Conservation (phyloP, 2,329 filamentous ascomycete genomes). For the Penicillium sp. region DNA sequence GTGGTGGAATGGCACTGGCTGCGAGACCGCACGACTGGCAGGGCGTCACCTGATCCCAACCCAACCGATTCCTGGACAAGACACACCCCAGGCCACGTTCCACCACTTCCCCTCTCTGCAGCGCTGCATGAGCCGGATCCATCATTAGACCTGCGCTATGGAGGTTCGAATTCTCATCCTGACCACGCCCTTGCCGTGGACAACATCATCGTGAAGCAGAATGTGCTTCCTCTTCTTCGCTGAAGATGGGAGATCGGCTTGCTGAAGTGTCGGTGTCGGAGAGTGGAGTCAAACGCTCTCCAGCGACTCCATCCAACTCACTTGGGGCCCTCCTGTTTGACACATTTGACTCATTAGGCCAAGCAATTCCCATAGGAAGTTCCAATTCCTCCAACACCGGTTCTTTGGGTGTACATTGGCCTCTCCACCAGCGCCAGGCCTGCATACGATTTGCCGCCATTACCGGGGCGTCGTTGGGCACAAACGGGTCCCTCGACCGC, state of each 20-base stretch:
- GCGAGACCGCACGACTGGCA: slow-evolving; percentile 9
- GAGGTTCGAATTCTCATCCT: slow-evolving; percentile 14
- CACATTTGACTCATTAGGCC: slow-evolving; percentile 5
- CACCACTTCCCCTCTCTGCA: slow-evolving; percentile 9
- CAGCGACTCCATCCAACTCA: slow-evolving; percentile 13
- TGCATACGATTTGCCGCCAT: slow-evolving; percentile 30
- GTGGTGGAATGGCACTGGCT: slow-evolving; percentile 12
- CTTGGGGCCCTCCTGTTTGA: slow-evolving; percentile 5
- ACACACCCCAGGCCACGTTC: slow-evolving; percentile 1
- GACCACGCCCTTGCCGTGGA: slow-evolving; percentile 16
- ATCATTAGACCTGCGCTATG: slow-evolving; percentile 4
- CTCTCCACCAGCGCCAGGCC: slow-evolving; percentile 25
- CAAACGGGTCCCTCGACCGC: slow-evolving; percentile 28
- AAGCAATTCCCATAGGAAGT: neutral
- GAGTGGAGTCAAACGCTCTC: slow-evolving; percentile 22
- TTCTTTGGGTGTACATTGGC: slow-evolving; percentile 15
- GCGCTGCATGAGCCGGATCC: slow-evolving; percentile 9
- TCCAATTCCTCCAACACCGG: slow-evolving; percentile 5
- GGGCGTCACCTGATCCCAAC: slow-evolving; percentile 15
- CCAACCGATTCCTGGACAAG: neutral
- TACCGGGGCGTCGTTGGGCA: slow-evolving; percentile 30
- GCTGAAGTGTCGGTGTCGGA: slow-evolving; percentile 29
- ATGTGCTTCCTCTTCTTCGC: neutral
- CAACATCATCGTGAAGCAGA: slow-evolving; percentile 6
- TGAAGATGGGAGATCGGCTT: slow-evolving; percentile 12